phyloP scores from a whole-genome alignment of 2,329 filamentous ascomycete genomes.

The Fusarium brachygibbosum region DNA sequence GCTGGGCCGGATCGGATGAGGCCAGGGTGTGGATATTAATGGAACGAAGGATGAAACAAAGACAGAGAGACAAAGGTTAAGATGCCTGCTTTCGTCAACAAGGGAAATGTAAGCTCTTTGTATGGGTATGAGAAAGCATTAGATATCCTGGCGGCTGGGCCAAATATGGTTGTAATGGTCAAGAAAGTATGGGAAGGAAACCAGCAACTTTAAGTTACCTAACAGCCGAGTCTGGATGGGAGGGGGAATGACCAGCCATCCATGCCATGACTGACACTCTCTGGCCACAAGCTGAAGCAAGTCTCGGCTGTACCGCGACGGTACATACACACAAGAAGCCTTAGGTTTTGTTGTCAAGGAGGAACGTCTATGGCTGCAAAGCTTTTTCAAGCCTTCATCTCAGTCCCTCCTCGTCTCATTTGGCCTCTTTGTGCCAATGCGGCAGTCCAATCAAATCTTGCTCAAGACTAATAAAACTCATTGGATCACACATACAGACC shows the following conservation, averaged over 20 bases:
- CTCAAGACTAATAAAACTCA: background rate
- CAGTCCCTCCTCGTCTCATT: background rate
- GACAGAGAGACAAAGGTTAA: conserved; percentile 3
- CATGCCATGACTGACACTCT: background rate
- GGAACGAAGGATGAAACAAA: conserved; percentile 10
- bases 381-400: background rate
- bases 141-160: background rate
- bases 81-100: background rate
- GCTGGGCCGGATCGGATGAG: conserved; percentile 5
- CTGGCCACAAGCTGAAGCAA: background rate
- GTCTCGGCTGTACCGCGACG: background rate
- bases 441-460: background rate
- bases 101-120: conserved; percentile 5
- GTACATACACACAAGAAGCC: background rate
- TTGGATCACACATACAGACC: background rate
- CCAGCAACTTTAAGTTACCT: background rate
- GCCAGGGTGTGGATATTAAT: conserved; percentile 2
- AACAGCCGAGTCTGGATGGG: background rate
- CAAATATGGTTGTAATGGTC: conserved; percentile 1
- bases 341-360: background rate
- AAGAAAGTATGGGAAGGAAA: background rate
- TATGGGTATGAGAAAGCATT: conserved; percentile 4
- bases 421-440: background rate
- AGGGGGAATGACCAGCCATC: background rate
- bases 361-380: background rate